Conservation (phyloP, 2,329 filamentous ascomycete species). For the Fusarium newnesense region DNA sequence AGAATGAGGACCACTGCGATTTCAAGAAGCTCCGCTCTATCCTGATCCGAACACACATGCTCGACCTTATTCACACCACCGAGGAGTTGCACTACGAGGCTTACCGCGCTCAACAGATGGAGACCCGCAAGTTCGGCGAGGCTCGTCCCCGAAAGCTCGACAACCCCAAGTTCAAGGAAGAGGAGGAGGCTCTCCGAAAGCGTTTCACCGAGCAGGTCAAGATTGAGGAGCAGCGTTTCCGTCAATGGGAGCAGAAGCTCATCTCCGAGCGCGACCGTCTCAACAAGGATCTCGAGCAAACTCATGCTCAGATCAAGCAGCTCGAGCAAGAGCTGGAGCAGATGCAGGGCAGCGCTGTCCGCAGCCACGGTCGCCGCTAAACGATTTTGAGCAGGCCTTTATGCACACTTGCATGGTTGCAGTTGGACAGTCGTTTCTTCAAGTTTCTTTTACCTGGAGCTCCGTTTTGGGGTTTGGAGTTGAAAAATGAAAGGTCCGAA, state of each 20-base stretch:
- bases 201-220: slow-evolving; percentile 99
- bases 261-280: slow-evolving; percentile 98
- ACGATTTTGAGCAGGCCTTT: slow-evolving; percentile 7
- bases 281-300: slow-evolving; percentile 99
- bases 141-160: slow-evolving; percentile 96
- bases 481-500: slow-evolving; percentile 48
- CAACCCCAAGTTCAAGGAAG: slow-evolving; percentile 99
- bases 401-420: slow-evolving; percentile 41
- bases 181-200: slow-evolving; percentile 98
- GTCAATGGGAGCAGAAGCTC: slow-evolving; percentile 99
- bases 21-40: slow-evolving; percentile 99
- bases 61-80: slow-evolving; percentile 99
- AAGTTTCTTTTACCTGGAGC: slow-evolving; percentile 43
- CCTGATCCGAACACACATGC: slow-evolving; percentile 98
- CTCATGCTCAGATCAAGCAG: slow-evolving; percentile 92
- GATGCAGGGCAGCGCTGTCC: slow-evolving; percentile 89
- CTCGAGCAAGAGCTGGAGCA: slow-evolving; percentile 91
- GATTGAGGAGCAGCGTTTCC: slow-evolving; percentile 99
- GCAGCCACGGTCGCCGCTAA: slow-evolving; percentile 93
- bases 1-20: slow-evolving; percentile 99
- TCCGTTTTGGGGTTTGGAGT: slow-evolving; percentile 50
- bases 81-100: slow-evolving; percentile 99
- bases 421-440: slow-evolving; percentile 44
- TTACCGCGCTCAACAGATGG: slow-evolving; percentile 99
- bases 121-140: slow-evolving; percentile 99